phyloP scores from a whole-genome alignment of 176 grass and related monocot genomes.

The Typha latifolia region DNA sequence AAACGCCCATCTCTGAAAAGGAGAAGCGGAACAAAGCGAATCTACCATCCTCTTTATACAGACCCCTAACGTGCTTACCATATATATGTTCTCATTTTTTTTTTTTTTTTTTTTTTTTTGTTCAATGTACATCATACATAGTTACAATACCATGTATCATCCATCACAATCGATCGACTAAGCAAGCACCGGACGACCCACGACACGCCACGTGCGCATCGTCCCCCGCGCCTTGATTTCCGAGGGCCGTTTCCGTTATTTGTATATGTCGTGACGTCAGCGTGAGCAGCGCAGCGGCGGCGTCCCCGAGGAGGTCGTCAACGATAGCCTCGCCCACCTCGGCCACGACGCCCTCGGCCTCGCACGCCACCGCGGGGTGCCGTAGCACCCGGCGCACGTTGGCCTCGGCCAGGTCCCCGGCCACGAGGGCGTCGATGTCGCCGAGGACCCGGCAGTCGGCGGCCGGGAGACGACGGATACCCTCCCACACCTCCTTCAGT shows the following conservation, averaged over 20 bases:
- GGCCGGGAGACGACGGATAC: conserved; percentile 33
- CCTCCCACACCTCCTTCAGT: conserved; percentile 28
- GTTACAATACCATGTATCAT: no score
- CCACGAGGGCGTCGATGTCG: conserved; percentile 74
- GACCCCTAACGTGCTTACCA: no score
- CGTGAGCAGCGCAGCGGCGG: conserved; percentile 18
- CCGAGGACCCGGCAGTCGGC: conserved; percentile 53
- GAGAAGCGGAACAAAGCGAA: no score
- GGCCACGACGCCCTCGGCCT: conserved; percentile 34
- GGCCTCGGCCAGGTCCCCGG: conserved; percentile 14
- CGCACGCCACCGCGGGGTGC: conserved; percentile 35
- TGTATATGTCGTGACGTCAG: background rate
- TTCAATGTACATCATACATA: no score
- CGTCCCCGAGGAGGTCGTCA: conserved; percentile 43
- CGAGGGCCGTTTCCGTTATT: conserved; percentile 28
- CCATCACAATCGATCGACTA: no score
- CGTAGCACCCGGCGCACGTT: conserved; percentile 17
- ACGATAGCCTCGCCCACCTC: conserved; percentile 52
- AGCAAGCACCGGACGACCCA: no score
- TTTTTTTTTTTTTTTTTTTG: no score
- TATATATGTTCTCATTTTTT: no score
- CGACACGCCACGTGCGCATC: background rate
- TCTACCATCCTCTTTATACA: no score
- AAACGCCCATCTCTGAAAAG: conserved; percentile 11
- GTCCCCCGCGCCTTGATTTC: conserved; percentile 12